These are phyloP conservation scores for Alternaria novae-zelandiae DNA, from an alignment of 2,329 filamentous ascomycete genomes.

Conservation along the genomic window DNA sequence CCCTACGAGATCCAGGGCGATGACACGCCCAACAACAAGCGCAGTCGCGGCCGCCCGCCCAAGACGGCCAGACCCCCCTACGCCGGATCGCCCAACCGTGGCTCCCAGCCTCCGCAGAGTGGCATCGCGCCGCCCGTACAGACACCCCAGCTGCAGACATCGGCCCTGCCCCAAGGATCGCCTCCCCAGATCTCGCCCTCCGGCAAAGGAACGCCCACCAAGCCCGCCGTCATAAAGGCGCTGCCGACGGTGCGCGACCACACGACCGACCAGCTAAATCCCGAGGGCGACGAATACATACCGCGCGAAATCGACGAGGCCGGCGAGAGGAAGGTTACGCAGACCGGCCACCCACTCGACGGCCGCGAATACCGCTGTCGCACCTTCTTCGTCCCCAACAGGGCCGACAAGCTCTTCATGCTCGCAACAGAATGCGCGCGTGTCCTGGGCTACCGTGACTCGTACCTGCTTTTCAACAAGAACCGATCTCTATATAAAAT, in stretches of 20 bases:
- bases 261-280: slow-evolving; percentile 91
- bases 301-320: slow-evolving; percentile 91
- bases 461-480: slow-evolving; percentile 98
- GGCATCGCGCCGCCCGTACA: slow-evolving; percentile 58
- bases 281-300: slow-evolving; percentile 91
- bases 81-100: slow-evolving; percentile 62
- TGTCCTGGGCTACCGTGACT: slow-evolving; percentile 92
- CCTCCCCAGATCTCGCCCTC: slow-evolving; percentile 69
- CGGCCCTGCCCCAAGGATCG: slow-evolving; percentile 57
- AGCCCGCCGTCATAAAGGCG: slow-evolving; percentile 83
- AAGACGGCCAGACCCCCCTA: slow-evolving; percentile 56
- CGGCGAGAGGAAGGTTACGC: slow-evolving; percentile 91
- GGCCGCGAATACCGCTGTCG: slow-evolving; percentile 88
- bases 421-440: slow-evolving; percentile 95
- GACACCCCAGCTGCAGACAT: slow-evolving; percentile 62
- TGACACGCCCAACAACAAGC: slow-evolving; percentile 20
- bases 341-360: slow-evolving; percentile 80
- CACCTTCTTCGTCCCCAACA: slow-evolving; percentile 89
- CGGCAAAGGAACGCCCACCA: slow-evolving; percentile 76
- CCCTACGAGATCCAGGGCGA: slow-evolving; percentile 45
- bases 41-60: slow-evolving; percentile 63
- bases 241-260: slow-evolving; percentile 95
- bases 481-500: slow-evolving; percentile 97
- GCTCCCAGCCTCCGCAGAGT: slow-evolving; percentile 56
- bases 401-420: slow-evolving; percentile 97